A percentile compares a stretch with the other conserved stretches of the same genome.
Conservation (phyloP, 371 early-diverging fungal genomes). For the Mitosporidium daphniae region DNA sequence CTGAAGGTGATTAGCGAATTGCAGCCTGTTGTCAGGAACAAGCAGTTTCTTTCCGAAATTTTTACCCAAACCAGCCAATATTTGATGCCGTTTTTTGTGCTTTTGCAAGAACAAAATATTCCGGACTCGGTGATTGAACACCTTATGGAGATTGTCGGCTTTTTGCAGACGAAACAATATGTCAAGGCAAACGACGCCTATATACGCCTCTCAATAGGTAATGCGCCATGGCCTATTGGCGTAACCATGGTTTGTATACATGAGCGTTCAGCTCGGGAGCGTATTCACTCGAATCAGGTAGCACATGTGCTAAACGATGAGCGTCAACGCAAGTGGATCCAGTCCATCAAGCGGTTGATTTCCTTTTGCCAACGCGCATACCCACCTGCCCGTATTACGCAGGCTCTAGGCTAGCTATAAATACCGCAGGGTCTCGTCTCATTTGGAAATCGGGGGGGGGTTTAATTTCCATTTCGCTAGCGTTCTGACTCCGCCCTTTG, state of each 20-base stretch:
- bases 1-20: too few species aligned
- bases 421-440: too few species aligned
- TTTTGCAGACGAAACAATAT: conserved; percentile 45
- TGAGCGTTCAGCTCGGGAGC: conserved; percentile 67
- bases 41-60: too few species aligned
- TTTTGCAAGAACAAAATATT: conserved; percentile 27
- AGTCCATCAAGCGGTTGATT: conserved; percentile 71
- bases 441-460: too few species aligned
- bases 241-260: conserved; percentile 63
- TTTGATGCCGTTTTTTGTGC: conserved; percentile 46
- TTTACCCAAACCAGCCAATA: conserved; percentile 47
- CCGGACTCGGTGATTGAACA: conserved; percentile 43
- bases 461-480: too few species aligned
- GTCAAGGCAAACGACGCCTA: conserved; percentile 66
- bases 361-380: conserved; percentile 60
- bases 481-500: too few species aligned
- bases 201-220: conserved; percentile 61
- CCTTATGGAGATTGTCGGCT: conserved; percentile 42
- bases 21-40: too few species aligned
- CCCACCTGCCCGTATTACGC: too few species aligned
- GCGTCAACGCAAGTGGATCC: conserved; percentile 80
- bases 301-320: conserved; percentile 92
- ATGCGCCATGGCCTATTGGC: conserved; percentile 95
- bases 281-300: conserved; percentile 59
- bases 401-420: too few species aligned